Base-by-base conservation (phyloP, 1,284 basidiomycete species). In the Ceratobasidium sp. region DNA sequence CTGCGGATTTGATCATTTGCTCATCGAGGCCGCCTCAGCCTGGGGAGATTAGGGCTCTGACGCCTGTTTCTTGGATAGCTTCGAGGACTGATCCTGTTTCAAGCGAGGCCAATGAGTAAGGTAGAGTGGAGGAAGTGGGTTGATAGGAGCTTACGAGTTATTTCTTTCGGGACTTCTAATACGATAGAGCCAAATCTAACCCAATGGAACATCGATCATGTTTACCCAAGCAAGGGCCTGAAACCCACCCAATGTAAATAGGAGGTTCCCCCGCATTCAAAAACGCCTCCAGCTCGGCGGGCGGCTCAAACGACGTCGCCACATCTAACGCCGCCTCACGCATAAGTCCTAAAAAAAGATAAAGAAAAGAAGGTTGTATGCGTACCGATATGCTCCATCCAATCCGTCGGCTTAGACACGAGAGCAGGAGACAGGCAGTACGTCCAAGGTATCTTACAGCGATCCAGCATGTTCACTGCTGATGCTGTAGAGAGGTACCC, bases 391-490 rank as follows among this genome's bases (percentile, higher is more conserved):
- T 89, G 82, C 65, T 86, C 87, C 76, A 85, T 87, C 87, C 89
- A 91, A 79, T 90, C 90, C 5, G 84, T 78, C 0, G 90, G 91
- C 77, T 90, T 90, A 0, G 88, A 87, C 0, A 91, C 88, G 24
- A 92, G 79, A 0, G 86, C 84, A 7, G 89, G 86, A 74, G 87
- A 89, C 85, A 91, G 90, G 76, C 89, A 90, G 79, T 91, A 92
- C 15, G 90, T 90, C 86, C 87, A 90, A 2, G 91, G 91, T 2
- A 91, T 82, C 77, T 88, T 88, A 60, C 90, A 81, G 29, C 87
- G 83, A 75, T 90, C 89, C 3, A 89, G 79, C 29, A 89, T 81
- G 27, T 87, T 85, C 1, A 89, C 86, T 0, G 89, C 89, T 1
- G 85, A 84, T 3, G 84, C 81, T 17, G 86, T 74, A 0, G 83